phyloP scores from a whole-genome alignment of 139 green algal species.

The Eudorina sp. region DNA sequence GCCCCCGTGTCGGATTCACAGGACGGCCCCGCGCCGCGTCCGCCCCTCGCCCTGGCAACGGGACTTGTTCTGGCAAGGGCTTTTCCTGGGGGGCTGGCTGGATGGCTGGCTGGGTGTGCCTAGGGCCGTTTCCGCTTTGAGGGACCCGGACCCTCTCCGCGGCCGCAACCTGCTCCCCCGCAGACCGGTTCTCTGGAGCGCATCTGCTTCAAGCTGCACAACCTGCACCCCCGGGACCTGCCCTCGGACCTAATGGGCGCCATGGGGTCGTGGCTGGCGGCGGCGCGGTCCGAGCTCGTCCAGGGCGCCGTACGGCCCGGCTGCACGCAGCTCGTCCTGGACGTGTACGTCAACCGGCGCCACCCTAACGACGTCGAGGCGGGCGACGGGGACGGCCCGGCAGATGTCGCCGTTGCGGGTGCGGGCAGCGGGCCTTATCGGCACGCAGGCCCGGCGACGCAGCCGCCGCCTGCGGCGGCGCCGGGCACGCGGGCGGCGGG shows the following conservation, averaged over 20 bases:
- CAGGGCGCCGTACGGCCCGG: conserved; percentile 38
- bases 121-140: too few species aligned
- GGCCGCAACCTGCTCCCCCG: too few species aligned
- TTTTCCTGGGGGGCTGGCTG: too few species aligned
- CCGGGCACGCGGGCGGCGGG: not conserved
- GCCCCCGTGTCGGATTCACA: too few species aligned
- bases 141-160: too few species aligned
- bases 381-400: not conserved
- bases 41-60: too few species aligned
- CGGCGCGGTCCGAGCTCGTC: not conserved
- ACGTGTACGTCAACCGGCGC: not conserved
- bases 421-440: too few species aligned
- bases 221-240: conserved; percentile 33
- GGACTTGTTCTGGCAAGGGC: too few species aligned
- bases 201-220: conserved; percentile 44
- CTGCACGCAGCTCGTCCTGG: conserved; percentile 39
- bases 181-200: conserved; percentile 31
- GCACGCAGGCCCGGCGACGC: not conserved
- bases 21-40: too few species aligned
- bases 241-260: conserved; percentile 16
- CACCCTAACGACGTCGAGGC: not conserved
- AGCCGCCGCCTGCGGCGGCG: not conserved
- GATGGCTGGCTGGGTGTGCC: too few species aligned
- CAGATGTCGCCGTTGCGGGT: not conserved
- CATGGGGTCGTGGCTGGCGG: conserved; percentile 26